A percentile compares a stretch with the other conserved stretches of the same genome.
These are phyloP conservation scores for Clarireedia paspali DNA, from an alignment of 2,329 filamentous ascomycete genomes.

Conservation along the genomic window DNA sequence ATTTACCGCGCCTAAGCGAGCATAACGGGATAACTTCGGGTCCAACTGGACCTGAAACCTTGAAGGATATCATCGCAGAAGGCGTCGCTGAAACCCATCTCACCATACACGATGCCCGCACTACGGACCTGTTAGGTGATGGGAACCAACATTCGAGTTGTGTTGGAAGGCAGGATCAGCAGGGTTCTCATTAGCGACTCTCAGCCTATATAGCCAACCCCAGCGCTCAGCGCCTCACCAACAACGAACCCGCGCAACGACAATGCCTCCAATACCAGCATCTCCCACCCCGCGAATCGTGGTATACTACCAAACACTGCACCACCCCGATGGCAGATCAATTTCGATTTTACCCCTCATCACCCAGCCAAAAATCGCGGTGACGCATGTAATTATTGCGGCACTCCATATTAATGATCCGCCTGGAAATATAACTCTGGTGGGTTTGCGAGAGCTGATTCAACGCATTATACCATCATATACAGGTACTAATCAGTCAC, in stretches of 20 bases:
- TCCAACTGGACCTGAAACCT: too few relatives aligned
- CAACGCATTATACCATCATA: conserved; percentile 60
- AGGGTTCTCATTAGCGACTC: too few relatives aligned
- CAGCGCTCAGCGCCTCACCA: not conserved
- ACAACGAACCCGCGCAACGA: not conserved
- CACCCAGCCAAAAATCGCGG: conserved; percentile 43
- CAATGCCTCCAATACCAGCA: conserved; percentile 26
- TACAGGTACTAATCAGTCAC: not conserved
- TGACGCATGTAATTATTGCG: conserved; percentile 79
- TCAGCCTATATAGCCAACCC: too few relatives aligned
- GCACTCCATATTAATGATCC: conserved; percentile 74
- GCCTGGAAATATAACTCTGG: conserved; percentile 38
- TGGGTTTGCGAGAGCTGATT: conserved; percentile 60
- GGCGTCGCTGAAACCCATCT: too few relatives aligned
- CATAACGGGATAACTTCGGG: too few relatives aligned
- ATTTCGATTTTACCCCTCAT: conserved; percentile 51
- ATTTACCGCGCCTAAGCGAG: too few relatives aligned
- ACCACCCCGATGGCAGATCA: conserved; percentile 43
- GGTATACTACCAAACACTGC: conserved; percentile 59
- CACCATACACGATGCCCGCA: too few relatives aligned
- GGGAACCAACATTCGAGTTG: too few relatives aligned
- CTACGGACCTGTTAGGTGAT: too few relatives aligned
- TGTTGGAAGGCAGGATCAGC: too few relatives aligned
- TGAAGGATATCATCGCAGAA: too few relatives aligned
- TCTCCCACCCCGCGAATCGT: conserved; percentile 33